Evolutionary conservation across 768 basidiomycete genomes (phyloP).

Genomic region (Coprinopsis strossmayeri): DNA sequence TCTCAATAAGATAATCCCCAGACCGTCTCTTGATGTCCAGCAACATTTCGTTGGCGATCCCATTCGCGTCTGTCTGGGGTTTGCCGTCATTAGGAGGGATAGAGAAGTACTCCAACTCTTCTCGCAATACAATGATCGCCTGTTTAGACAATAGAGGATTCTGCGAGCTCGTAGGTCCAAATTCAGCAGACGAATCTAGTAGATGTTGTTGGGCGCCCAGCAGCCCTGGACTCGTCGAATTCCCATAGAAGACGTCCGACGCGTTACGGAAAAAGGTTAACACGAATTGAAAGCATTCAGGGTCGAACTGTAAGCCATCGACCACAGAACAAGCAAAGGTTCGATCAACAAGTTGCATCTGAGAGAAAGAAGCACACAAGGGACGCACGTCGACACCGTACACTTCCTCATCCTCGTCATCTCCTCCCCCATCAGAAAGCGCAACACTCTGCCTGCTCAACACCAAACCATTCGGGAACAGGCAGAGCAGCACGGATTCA

Average conservation of each 20-base stretch:
- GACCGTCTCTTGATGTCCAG: constrained; percentile 80
- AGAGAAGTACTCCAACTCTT: constrained; percentile 97
- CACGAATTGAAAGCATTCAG: constrained; percentile 92
- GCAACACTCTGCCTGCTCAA: constrained; percentile 81
- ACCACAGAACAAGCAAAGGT: constrained; percentile 2
- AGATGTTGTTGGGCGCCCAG: constrained; percentile 76
- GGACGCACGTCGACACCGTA: constrained; percentile 91
- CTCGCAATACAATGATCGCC: constrained; percentile 95
- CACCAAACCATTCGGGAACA: constrained; percentile 96
- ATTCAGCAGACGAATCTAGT: constrained; percentile 60
- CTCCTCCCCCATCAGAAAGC: constrained; percentile 63
- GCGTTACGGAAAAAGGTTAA: constrained; percentile 88
- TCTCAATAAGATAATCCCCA: constrained; percentile 82
- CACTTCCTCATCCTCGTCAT: constrained; percentile 78
- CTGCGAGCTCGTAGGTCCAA: constrained; percentile 60
- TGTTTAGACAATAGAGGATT: constrained; percentile 94
- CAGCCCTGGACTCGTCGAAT: constrained; percentile 61
- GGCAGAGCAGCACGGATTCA: constrained; percentile 91
- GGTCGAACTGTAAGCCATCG: constrained; percentile 73
- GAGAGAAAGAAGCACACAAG: no score
- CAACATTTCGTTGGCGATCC: constrained; percentile 73
- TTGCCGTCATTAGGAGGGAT: constrained; percentile 72
- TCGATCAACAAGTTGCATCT: no score
- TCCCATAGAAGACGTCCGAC: constrained; percentile 90
- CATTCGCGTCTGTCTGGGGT: constrained; percentile 67